phyloP scores from a whole-genome alignment of 1,284 basidiomycete species.

The Fomitiporia mediterranea region DNA sequence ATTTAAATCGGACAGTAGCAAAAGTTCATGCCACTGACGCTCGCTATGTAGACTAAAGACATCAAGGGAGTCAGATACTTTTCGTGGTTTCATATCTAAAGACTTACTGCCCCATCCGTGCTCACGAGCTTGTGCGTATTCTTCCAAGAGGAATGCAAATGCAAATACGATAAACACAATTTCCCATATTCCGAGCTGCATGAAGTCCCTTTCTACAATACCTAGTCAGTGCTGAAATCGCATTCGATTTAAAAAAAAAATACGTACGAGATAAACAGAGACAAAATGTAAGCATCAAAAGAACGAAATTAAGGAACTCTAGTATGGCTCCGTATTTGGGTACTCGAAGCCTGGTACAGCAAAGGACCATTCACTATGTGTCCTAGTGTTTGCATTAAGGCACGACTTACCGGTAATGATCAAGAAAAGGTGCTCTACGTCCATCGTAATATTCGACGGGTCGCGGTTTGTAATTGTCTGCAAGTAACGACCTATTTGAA shows the following conservation, averaged over 20 bases:
- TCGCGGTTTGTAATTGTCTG: conserved; percentile 82
- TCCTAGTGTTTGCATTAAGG: neutral
- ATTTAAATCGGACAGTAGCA: neutral
- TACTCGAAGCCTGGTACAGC: conserved; percentile 58
- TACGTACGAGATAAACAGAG: conserved; percentile 64
- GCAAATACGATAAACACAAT: conserved; percentile 70
- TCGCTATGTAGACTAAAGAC: conserved; percentile 71
- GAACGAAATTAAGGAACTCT: conserved; percentile 72
- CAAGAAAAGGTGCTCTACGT: conserved; percentile 69
- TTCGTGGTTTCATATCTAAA: neutral
- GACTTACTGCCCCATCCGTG: conserved; percentile 81
- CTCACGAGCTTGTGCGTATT: conserved; percentile 75
- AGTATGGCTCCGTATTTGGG: conserved; percentile 76
- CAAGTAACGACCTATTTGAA: conserved; percentile 67
- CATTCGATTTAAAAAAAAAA: neutral
- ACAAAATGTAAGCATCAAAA: conserved; percentile 68
- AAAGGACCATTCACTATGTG: neutral
- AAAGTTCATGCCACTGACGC: conserved; percentile 41
- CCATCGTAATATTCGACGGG: conserved; percentile 74
- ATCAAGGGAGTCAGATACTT: conserved; percentile 3
- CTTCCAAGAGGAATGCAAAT: conserved; percentile 72
- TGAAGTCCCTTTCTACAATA: conserved; percentile 54
- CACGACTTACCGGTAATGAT: conserved; percentile 63
- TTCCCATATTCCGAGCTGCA: conserved; percentile 57
- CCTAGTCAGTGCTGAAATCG: too few species aligned